phyloP scores from a whole-genome alignment of 441 rosid genomes.

The Adansonia madagascariensis region DNA sequence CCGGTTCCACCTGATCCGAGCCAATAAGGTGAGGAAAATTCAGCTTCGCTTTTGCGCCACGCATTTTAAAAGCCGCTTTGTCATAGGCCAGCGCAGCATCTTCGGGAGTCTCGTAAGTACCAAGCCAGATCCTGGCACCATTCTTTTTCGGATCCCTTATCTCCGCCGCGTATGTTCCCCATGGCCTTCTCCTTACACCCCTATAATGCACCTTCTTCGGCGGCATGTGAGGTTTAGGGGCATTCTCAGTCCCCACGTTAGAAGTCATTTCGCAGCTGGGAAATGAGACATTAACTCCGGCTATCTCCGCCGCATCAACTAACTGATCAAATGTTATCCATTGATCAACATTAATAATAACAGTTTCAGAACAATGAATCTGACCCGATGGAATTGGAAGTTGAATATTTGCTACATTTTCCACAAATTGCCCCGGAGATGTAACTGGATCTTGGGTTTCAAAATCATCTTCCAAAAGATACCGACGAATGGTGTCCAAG shows the following conservation, averaged over 20 bases:
- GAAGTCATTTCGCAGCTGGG: neutral
- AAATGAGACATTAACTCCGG: neutral
- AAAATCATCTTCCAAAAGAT: constrained; percentile 35
- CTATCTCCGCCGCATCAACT: neutral
- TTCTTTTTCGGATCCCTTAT: constrained; percentile 56
- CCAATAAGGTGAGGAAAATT: constrained; percentile 58
- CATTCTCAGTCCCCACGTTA: neutral
- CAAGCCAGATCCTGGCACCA: constrained; percentile 61
- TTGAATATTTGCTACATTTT: neutral
- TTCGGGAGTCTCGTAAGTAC: constrained; percentile 57
- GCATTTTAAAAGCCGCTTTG: constrained; percentile 55
- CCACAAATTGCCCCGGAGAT: neutral
- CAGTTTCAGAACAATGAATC: neutral
- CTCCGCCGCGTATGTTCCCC: constrained; percentile 69
- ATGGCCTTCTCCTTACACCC: constrained; percentile 64
- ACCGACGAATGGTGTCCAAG: constrained; percentile 34
- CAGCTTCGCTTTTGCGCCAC: constrained; percentile 61
- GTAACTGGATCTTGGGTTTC: neutral
- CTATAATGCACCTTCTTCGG: constrained; percentile 29
- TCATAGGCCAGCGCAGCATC: constrained; percentile 68
- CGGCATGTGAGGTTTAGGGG: neutral
- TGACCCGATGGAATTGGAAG: neutral
- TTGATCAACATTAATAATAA: neutral
- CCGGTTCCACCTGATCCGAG: constrained; percentile 35
- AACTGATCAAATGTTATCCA: constrained; percentile 27